Conservation (phyloP, 1,284 basidiomycete genomes). For the Cutaneotrichosporon cutaneum region DNA sequence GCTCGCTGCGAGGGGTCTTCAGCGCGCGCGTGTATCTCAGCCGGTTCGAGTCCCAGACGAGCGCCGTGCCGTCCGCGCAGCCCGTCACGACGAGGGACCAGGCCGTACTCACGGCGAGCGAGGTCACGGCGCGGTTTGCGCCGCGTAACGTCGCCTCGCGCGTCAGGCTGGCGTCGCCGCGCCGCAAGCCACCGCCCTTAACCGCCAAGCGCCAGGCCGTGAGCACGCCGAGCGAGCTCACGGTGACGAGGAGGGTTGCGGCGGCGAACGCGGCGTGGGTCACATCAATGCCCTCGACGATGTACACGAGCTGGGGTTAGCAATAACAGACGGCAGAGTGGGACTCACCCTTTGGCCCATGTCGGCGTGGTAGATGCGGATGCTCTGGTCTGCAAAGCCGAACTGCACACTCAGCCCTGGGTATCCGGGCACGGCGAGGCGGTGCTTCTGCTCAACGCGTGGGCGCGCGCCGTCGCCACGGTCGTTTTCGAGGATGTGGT, state of each 20-base stretch:
- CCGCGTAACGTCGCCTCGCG: constrained; percentile 74
- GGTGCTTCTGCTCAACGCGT: constrained; percentile 28
- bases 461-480: constrained; percentile 36
- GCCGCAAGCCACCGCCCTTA: constrained; percentile 34
- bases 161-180: constrained; percentile 48
- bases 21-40: constrained; percentile 73
- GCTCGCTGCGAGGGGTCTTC: constrained; percentile 60
- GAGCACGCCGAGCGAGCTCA: constrained; percentile 71
- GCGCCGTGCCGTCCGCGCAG: constrained; percentile 77
- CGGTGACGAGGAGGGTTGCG: constrained; percentile 68
- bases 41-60: constrained; percentile 87
- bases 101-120: constrained; percentile 69
- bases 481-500: constrained; percentile 55
- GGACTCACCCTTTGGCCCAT: constrained; percentile 20
- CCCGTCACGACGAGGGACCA: constrained; percentile 86
- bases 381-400: constrained; percentile 46
- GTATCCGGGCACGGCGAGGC: constrained; percentile 29
- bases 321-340: too few species aligned
- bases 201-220: constrained; percentile 67
- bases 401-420: constrained; percentile 43
- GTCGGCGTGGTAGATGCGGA: constrained; percentile 51
- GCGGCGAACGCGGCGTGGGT: constrained; percentile 75
- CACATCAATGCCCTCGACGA: constrained; percentile 69
- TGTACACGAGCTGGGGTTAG: constrained; percentile 63
- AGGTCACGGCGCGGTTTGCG: constrained; percentile 67